These are phyloP conservation scores for Volvox reticuliferus DNA, from an alignment of 139 green algal genomes.

Conservation along the genomic window DNA sequence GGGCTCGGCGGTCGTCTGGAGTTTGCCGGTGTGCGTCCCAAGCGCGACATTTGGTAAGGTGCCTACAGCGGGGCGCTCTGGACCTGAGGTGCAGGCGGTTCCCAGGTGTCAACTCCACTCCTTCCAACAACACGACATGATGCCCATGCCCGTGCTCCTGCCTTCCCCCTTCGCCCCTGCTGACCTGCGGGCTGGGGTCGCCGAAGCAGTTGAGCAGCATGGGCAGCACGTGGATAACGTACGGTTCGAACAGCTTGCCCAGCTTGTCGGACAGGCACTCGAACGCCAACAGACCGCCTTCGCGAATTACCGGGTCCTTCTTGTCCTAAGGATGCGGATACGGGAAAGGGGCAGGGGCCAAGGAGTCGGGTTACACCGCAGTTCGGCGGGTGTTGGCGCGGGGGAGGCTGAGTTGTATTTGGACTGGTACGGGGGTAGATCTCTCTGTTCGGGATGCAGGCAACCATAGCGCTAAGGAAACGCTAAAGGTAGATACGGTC, in stretches of 20 bases:
- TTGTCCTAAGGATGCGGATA: constrained; percentile 52
- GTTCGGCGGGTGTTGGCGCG: neutral
- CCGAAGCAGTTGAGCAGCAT: constrained; percentile 94
- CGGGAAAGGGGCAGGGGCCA: neutral
- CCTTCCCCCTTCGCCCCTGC: neutral
- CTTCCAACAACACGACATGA: no score
- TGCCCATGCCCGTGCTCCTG: no score
- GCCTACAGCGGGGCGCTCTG: no score
- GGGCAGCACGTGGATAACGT: constrained; percentile 96
- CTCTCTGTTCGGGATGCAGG: no score
- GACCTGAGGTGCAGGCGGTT: no score
- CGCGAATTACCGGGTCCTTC: constrained; percentile 67
- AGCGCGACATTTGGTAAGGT: no score
- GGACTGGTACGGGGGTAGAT: neutral
- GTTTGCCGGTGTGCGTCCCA: no score
- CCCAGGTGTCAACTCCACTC: no score
- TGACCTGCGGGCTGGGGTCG: constrained; percentile 77
- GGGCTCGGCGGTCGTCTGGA: no score
- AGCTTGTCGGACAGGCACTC: constrained; percentile 94
- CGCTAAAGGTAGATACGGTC: neutral
- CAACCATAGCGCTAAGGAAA: neutral
- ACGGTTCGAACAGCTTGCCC: constrained; percentile 99
- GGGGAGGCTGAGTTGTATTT: neutral
- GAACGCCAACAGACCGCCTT: constrained; percentile 93
- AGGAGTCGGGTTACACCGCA: neutral